Conservation (phyloP, 225 moss, liverwort and hornwort species). For the Rhytidiadelphus loreus region DNA sequence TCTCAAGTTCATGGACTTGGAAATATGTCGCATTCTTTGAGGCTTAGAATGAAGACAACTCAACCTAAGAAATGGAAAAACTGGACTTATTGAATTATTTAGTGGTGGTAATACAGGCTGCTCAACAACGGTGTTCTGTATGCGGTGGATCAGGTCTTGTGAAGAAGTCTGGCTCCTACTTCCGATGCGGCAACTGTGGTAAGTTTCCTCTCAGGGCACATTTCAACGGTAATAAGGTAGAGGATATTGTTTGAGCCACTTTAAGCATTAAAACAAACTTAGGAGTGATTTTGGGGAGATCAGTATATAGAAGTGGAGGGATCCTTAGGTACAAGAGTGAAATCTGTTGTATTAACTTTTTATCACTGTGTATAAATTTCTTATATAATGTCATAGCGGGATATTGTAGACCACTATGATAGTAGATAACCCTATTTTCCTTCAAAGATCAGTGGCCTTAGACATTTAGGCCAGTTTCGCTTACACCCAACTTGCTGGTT, state of each 20-base stretch:
- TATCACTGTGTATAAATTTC: neutral
- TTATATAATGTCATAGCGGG: too few relatives aligned
- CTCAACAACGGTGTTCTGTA: conserved; percentile 60
- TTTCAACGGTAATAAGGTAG: neutral
- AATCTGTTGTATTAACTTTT: neutral
- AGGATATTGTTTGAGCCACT: neutral
- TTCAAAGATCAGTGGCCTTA: neutral
- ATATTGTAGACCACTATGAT: neutral
- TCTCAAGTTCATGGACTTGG: neutral
- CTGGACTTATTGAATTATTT: neutral
- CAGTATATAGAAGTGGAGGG: neutral
- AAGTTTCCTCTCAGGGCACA: neutral
- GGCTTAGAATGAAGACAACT: neutral
- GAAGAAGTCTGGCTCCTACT: conserved; percentile 51
- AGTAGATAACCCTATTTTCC: neutral
- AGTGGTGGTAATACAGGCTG: conserved; percentile 33
- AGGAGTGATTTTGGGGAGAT: neutral
- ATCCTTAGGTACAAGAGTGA: neutral
- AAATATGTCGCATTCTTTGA: neutral
- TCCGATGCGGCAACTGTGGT: conserved; percentile 89
- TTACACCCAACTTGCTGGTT: neutral
- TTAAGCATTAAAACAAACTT: neutral
- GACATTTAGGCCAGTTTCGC: neutral
- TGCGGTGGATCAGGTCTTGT: conserved; percentile 93
- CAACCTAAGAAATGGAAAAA: neutral